Conservation (phyloP, 129 eudicot genomes). For the Lactuca saligna region DNA sequence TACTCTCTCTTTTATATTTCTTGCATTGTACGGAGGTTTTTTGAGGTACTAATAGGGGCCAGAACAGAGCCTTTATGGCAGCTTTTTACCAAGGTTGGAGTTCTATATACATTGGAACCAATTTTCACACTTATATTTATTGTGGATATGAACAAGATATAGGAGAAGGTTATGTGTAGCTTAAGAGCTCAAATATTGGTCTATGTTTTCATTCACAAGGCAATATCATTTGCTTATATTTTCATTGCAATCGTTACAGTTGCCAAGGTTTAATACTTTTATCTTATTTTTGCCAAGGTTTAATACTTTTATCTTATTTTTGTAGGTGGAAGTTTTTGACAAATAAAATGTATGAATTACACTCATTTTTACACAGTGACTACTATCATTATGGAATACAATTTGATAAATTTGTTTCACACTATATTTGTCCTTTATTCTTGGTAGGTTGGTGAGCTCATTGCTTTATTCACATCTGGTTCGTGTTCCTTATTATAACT, state of each 20-base stretch:
- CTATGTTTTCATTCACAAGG: constrained; percentile 84
- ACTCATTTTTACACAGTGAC: constrained; percentile 6
- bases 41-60: constrained; percentile 79
- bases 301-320: no score
- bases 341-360: constrained; percentile 68
- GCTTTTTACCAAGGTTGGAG: constrained; percentile 62
- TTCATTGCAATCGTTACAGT: neutral
- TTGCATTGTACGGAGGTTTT: constrained; percentile 67
- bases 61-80: constrained; percentile 80
- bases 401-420: constrained; percentile 12
- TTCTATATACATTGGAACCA: constrained; percentile 82
- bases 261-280: constrained; percentile 19
- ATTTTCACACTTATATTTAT: constrained; percentile 76
- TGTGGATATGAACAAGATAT: constrained; percentile 73
- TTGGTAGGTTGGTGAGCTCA: constrained; percentile 88
- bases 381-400: neutral
- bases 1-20: no score
- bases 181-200: constrained; percentile 90
- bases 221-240: constrained; percentile 17
- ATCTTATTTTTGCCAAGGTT: constrained; percentile 41
- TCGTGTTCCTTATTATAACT: constrained; percentile 56
- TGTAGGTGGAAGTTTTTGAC: constrained; percentile 97
- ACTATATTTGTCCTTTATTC: constrained; percentile 9
- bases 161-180: constrained; percentile 99
- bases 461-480: constrained; percentile 87